Conservation (phyloP, 495 filamentous ascomycete species). For the Podospora tetraspora region DNA sequence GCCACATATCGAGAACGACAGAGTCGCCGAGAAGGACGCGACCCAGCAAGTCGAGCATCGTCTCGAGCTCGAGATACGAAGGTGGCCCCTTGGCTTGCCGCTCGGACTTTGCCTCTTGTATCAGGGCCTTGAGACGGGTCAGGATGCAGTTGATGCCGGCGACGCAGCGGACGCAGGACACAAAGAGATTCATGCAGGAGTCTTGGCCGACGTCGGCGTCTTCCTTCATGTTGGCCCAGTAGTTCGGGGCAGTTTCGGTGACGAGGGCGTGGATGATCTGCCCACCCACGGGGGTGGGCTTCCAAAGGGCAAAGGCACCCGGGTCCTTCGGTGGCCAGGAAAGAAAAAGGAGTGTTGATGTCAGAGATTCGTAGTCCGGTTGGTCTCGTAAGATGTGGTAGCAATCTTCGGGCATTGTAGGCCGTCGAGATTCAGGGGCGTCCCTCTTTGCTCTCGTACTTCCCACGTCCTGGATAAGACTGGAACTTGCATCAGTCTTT, state of each 20-base stretch:
- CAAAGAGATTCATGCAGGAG: conserved; percentile 41
- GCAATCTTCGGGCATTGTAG: conserved; percentile 50
- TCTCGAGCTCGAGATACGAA: conserved; percentile 34
- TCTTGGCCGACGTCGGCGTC: conserved; percentile 28
- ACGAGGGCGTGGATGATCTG: conserved; percentile 68
- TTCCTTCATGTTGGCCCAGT: conserved; percentile 61
- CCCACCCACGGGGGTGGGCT: conserved; percentile 58
- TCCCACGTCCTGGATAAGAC: conserved; percentile 3
- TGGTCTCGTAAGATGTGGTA: conserved; percentile 59
- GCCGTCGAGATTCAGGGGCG: conserved; percentile 10
- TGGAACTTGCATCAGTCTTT: neutral
- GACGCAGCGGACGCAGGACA: conserved; percentile 65
- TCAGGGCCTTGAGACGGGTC: conserved; percentile 51
- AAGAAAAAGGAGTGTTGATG: conserved; percentile 50
- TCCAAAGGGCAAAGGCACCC: conserved; percentile 52
- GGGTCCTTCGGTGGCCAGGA: conserved; percentile 25
- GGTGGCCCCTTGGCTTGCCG: conserved; percentile 28
- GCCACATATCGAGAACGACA: conserved; percentile 52
- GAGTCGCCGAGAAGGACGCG: conserved; percentile 52
- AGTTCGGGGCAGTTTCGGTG: conserved; percentile 64
- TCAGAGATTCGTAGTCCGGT: conserved; percentile 56
- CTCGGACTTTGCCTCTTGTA: conserved; percentile 40
- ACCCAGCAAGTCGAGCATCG: conserved; percentile 44
- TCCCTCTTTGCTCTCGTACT: conserved; percentile 20
- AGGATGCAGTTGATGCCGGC: conserved; percentile 66